A percentile compares a stretch with the other conserved stretches of the same genome.
phyloP scores from a whole-genome alignment of 257 asterid species.

The Solanum stenotomum region DNA sequence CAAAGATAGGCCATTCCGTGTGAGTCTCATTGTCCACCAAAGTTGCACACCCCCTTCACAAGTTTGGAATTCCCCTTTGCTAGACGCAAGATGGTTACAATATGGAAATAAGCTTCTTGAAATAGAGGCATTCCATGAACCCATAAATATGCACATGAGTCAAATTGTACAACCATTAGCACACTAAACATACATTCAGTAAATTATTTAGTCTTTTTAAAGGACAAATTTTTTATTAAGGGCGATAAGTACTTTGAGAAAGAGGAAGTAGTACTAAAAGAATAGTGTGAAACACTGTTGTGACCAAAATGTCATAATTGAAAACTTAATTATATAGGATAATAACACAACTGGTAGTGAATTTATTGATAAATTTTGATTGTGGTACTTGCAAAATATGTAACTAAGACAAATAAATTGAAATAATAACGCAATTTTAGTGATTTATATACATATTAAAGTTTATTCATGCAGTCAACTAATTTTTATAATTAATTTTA shows the following conservation, averaged over 20 bases:
- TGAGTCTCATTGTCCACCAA: neutral
- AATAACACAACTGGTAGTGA: neutral
- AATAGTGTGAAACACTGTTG: neutral
- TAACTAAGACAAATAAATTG: neutral
- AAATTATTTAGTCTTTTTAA: too few species aligned
- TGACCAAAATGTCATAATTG: neutral
- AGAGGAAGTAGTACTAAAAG: neutral
- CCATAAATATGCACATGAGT: neutral
- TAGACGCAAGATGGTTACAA: too few species aligned
- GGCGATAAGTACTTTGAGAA: neutral
- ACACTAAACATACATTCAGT: neutral
- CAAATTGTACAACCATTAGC: neutral
- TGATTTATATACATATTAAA: too few species aligned
- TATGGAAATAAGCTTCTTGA: neutral
- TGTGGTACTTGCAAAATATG: too few species aligned
- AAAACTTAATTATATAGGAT: neutral
- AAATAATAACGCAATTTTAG: too few species aligned
- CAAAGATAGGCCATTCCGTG: neutral
- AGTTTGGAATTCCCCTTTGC: too few species aligned
- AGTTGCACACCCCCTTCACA: too few species aligned
- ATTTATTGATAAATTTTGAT: too few species aligned
- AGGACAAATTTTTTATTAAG: too few species aligned
- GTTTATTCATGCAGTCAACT: neutral
- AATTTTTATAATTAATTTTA: too few species aligned
- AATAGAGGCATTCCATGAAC: neutral